These are phyloP conservation scores for Populus pruinosa DNA, from an alignment of 345 rosid species.

Conservation along the genomic window DNA sequence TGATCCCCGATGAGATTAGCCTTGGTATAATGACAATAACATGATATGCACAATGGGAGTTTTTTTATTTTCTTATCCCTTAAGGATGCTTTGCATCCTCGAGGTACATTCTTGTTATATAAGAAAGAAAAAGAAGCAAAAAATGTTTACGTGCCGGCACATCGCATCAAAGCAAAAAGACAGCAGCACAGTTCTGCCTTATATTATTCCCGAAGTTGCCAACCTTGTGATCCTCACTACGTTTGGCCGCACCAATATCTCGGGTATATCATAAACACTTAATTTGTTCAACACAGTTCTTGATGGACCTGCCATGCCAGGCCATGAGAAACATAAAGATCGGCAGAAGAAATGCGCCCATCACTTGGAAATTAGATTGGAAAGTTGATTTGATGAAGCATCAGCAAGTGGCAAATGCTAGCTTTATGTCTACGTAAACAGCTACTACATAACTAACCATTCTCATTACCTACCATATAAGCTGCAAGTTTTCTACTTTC, in stretches of 20 bases:
- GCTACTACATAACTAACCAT: background rate
- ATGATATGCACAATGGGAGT: too few species aligned
- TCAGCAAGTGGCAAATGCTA: background rate
- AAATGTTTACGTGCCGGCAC: background rate
- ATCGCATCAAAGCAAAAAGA: background rate
- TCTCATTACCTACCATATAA: too few species aligned
- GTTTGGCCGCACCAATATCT: background rate
- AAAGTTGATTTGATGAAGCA: background rate
- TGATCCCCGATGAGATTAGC: background rate
- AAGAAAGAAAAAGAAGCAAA: too few species aligned
- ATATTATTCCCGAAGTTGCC: background rate
- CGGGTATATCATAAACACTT: background rate
- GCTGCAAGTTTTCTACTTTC: too few species aligned
- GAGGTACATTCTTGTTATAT: too few species aligned
- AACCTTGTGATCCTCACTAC: too few species aligned
- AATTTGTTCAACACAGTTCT: too few species aligned
- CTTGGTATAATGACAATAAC: background rate
- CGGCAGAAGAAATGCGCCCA: too few species aligned
- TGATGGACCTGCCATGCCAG: too few species aligned
- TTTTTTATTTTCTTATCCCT: too few species aligned
- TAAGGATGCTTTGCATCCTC: background rate
- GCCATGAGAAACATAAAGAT: too few species aligned
- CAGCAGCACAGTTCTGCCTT: background rate
- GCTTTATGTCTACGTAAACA: background rate
- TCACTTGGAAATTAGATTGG: background rate